Evolutionary conservation across 768 basidiomycete genomes (phyloP), one percentile per base, ranked within the genome.

Genomic region (Kwoniella bestiolae): DNA sequence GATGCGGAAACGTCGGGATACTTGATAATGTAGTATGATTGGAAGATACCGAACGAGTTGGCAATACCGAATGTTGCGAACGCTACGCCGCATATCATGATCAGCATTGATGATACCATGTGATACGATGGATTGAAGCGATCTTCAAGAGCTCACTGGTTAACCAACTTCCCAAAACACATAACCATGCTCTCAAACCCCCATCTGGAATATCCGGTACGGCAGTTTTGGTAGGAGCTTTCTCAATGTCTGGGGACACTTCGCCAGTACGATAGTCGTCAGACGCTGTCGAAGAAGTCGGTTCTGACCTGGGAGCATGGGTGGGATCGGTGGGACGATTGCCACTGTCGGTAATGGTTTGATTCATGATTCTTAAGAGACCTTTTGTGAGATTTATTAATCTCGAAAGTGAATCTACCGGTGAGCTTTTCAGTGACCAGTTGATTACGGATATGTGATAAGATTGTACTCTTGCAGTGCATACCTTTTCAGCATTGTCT

Each of bases 11-110:
- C 71, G 9, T 74, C 63, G 3, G 75, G 76, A 32, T 82, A 76
- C 2, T 77, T 78, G 9, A 44, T 63, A 11, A 68, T 57, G 61
- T 83, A 83, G 70, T 80, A 83, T 9, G 79, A 76, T 60, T 82
- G 78, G 69, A 79, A 83, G 2, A 80, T 81, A 34, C 83, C 83
- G 35, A 75, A 82, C 0, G 74, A 72, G 59, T 83, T 83, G 58
- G 81, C 67, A 55, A 76, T 71, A 7, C 74, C 75, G 62, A 72
- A 78, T 3, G 72, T 68, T 2, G 53, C 29, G 45, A 73, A 69
- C 21, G 76, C 65, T 72, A 25, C 29, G 31, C 14, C 38, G 23
- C 57, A 34, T 4, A 35, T 28, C 2, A 12, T 25, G 21, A 28
- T 7, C 18, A 25, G 31, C 51, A 23, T 31, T 25, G 35, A 41